Evolutionary conservation across 805 yeast species (phyloP), one percentile per base, ranked within the genome.

Genomic region (Limtongia smithiae): DNA sequence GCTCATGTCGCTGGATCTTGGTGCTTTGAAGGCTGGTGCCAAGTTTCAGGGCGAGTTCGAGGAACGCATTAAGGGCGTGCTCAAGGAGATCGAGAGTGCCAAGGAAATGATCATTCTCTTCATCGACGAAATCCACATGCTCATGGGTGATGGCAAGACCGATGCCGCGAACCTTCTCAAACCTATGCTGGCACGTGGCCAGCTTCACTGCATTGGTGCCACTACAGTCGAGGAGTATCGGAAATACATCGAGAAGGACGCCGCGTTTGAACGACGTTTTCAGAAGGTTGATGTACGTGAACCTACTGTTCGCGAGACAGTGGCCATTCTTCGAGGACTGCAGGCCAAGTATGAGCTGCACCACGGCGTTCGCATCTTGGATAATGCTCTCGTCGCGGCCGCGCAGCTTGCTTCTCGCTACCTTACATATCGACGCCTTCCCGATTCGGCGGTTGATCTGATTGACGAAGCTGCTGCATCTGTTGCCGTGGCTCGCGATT

Each of bases 1-100:
- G 56, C 74, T 93, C 48, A 91, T 83, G 66, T 85, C 96, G 15
- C 76, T 93, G 54, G 98, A 93, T 68, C 75, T 93, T 59, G 98
- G 98, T 55, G 95, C 97, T 1, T 78, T 93, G 62, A 91, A 95
- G 54, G 98, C 98, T 5, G 98, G 98, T 71, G 97, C 98, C 50
- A 93, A 93, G 67, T 90, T 88, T 70, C 95, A 91, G 69, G 98
- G 98, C 71, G 98, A 93, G 66, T 93, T 91, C 64, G 98, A 93
- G 74, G 98, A 93, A 73, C 82, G 98, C 72, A 78, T 93, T 65
- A 93, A 93, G 71, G 97, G 97, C 60, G 97, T 93, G 27, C 75
- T 93, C 65, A 88, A 82, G 65, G 98, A 93, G 63, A 86, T 93
- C 62, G 84, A 88, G 60, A 82, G 95, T 1, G 46, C 63, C 6